A percentile compares a stretch with the other conserved stretches of the same genome.
phyloP scores from a whole-genome alignment of 805 yeast genomes.

The Candida ulmi region DNA sequence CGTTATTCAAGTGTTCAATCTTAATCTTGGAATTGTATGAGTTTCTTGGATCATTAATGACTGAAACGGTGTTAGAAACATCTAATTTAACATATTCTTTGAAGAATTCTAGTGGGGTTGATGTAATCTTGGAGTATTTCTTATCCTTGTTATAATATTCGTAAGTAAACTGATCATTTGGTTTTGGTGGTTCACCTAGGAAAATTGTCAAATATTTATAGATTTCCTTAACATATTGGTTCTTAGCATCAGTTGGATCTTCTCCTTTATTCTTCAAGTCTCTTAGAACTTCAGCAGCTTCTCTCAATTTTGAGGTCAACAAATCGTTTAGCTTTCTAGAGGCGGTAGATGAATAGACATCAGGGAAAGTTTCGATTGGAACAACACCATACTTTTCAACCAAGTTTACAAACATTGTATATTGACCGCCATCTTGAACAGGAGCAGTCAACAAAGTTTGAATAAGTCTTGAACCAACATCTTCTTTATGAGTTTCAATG shows the following conservation, averaged over 20 bases:
- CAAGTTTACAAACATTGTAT: slow-evolving; percentile 74
- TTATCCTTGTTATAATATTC: slow-evolving; percentile 70
- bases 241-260: slow-evolving; percentile 27
- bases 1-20: slow-evolving; percentile 72
- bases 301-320: slow-evolving; percentile 66
- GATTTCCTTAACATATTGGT: slow-evolving; percentile 52
- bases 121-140: slow-evolving; percentile 38
- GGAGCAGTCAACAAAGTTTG: slow-evolving; percentile 64
- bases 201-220: slow-evolving; percentile 62
- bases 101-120: slow-evolving; percentile 66
- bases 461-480: slow-evolving; percentile 63
- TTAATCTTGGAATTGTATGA: slow-evolving; percentile 55
- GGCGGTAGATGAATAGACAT: slow-evolving; percentile 49
- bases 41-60: slow-evolving; percentile 82
- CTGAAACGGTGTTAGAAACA: slow-evolving; percentile 49
- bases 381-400: slow-evolving; percentile 78
- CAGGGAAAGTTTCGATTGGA: slow-evolving; percentile 71
- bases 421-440: slow-evolving; percentile 82
- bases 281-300: slow-evolving; percentile 69
- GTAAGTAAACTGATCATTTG: slow-evolving; percentile 64
- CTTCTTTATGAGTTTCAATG: slow-evolving; percentile 60
- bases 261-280: slow-evolving; percentile 9
- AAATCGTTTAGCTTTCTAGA: slow-evolving; percentile 51
- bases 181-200: slow-evolving; percentile 76
- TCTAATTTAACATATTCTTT: slow-evolving; percentile 46